Conservation (phyloP, 495 filamentous ascomycete species). For the Penicillium lagena region DNA sequence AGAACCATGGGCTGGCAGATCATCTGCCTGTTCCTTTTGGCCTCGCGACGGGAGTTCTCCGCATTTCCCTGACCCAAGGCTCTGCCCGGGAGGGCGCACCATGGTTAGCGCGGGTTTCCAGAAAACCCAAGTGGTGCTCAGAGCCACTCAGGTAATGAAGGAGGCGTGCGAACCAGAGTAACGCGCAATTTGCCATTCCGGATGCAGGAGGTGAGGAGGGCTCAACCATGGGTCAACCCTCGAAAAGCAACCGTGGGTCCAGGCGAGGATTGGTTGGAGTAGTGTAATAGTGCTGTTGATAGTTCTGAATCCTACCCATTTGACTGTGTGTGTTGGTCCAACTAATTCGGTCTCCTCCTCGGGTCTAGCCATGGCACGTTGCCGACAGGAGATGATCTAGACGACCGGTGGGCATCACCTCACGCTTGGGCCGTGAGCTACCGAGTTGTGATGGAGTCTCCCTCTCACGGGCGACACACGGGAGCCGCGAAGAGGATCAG, state of each 20-base stretch:
- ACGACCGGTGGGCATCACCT: too few species aligned
- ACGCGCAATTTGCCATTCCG: background rate
- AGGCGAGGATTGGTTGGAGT: background rate
- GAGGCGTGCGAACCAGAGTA: background rate
- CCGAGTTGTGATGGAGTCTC: too few species aligned
- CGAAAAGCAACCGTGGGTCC: conserved; percentile 13
- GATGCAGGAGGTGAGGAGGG: conserved; percentile 5
- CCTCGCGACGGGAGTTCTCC: conserved; percentile 6
- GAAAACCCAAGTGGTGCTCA: conserved; percentile 3
- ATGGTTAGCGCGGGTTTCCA: conserved; percentile 9
- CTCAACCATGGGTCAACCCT: conserved; percentile 14
- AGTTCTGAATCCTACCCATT: too few species aligned
- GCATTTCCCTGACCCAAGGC: conserved; percentile 9
- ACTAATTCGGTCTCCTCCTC: too few species aligned
- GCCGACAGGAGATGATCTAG: too few species aligned
- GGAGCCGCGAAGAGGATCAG: too few species aligned
- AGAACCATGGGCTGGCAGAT: background rate
- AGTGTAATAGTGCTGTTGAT: too few species aligned
- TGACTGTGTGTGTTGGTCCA: too few species aligned
- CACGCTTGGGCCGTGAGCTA: too few species aligned
- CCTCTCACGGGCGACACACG: too few species aligned
- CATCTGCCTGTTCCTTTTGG: too few species aligned
- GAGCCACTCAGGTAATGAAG: background rate
- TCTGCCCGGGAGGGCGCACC: conserved; percentile 3
- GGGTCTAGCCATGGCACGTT: too few species aligned